A percentile compares a stretch with the other conserved stretches of the same genome.
These are phyloP conservation scores for Leucosporidium scottii DNA, from an alignment of 768 basidiomycete species.

Conservation along the genomic window DNA sequence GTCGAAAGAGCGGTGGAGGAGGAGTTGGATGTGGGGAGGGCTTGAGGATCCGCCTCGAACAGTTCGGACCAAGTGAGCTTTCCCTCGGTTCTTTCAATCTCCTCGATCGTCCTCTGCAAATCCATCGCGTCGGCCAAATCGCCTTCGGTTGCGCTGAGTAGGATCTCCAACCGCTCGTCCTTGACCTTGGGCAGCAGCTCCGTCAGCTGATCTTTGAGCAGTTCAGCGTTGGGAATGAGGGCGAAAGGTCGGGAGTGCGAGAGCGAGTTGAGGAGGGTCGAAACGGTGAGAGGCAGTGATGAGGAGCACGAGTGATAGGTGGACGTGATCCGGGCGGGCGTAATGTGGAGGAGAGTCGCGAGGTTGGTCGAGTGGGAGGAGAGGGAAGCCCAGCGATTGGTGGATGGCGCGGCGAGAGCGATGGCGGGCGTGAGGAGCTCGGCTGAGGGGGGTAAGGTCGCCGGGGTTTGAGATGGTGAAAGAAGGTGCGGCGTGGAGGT, in stretches of 20 bases:
- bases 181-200: conserved; percentile 9
- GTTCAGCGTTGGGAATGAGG: neutral
- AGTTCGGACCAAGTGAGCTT: conserved; percentile 19
- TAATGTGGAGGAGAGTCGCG: conserved; percentile 17
- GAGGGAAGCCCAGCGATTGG: conserved; percentile 27
- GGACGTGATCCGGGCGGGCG: conserved; percentile 10
- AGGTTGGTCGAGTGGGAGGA: conserved; percentile 21
- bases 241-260: conserved; percentile 6
- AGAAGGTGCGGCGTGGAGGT: conserved; percentile 13
- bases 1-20: neutral
- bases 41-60: neutral
- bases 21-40: neutral
- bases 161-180: conserved; percentile 18
- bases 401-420: conserved; percentile 10
- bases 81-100: conserved; percentile 14
- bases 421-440: neutral
- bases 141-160: conserved; percentile 30
- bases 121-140: conserved; percentile 35
- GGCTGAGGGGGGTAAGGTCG: neutral
- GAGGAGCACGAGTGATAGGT: conserved; percentile 11
- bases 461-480: neutral
- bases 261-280: conserved; percentile 16
- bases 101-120: conserved; percentile 24
- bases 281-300: conserved; percentile 20
- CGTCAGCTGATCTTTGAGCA: neutral